phyloP scores from a whole-genome alignment of 1,139 yeast species.

The Sugiyamaella novakii region DNA sequence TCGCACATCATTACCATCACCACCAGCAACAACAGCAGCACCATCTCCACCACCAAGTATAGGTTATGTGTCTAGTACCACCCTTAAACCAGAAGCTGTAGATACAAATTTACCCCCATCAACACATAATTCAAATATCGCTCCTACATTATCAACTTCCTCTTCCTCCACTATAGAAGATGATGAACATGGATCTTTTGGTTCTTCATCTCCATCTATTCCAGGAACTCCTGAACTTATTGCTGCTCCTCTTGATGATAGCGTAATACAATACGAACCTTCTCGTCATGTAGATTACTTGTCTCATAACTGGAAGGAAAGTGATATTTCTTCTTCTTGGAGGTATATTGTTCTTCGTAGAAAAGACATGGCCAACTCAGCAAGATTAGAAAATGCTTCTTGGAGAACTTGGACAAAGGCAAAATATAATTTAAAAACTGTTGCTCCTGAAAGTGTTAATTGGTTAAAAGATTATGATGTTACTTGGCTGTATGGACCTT shows the following conservation, averaged over 20 bases:
- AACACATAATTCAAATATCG: neutral
- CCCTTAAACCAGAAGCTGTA: slow-evolving; percentile 10
- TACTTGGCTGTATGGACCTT: slow-evolving; percentile 87
- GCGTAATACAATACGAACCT: slow-evolving; percentile 78
- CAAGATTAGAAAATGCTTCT: slow-evolving; percentile 75
- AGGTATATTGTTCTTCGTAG: slow-evolving; percentile 83
- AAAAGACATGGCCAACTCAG: slow-evolving; percentile 58
- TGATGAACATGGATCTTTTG: slow-evolving; percentile 15
- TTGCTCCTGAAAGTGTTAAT: slow-evolving; percentile 73
- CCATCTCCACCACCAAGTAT: neutral
- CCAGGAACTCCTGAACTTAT: slow-evolving; percentile 44
- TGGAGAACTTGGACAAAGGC: slow-evolving; percentile 93
- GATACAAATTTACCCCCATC: neutral
- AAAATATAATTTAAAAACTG: slow-evolving; percentile 67
- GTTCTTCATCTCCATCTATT: slow-evolving; percentile 20
- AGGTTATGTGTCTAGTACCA: slow-evolving; percentile 4
- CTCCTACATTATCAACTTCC: slow-evolving; percentile 12
- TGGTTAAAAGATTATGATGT: slow-evolving; percentile 86
- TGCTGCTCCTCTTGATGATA: slow-evolving; percentile 64
- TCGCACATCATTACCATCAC: neutral
- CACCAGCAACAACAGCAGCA: neutral
- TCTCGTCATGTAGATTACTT: slow-evolving; percentile 89
- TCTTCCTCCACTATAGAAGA: slow-evolving; percentile 15
- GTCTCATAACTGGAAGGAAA: slow-evolving; percentile 93
- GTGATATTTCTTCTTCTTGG: slow-evolving; percentile 94